Conservation (phyloP, 139 green algal species). For the Limnomonas spitsbergensis region DNA sequence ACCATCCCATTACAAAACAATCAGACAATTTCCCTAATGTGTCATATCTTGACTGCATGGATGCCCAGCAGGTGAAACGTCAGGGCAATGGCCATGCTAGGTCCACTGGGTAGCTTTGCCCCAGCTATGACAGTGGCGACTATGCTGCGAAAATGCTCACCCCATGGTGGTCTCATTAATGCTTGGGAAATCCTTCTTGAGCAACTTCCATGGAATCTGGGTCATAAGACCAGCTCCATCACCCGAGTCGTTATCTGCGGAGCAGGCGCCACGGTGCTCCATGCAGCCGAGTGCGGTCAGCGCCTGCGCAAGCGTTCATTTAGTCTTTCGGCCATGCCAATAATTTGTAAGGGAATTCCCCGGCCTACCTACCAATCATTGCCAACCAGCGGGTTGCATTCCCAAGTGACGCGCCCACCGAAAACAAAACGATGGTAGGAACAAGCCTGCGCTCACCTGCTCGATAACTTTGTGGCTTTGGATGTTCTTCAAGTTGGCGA, state of each 20-base stretch:
- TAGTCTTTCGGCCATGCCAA: not conserved
- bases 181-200: conserved; percentile 71
- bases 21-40: no score
- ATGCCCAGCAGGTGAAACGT: no score
- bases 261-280: conserved; percentile 98
- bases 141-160: conserved; percentile 34
- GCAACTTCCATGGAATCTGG: conserved; percentile 91
- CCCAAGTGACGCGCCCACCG: no score
- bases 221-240: conserved; percentile 98
- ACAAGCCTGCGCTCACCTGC: conserved; percentile 77
- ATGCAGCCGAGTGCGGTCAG: conserved; percentile 94
- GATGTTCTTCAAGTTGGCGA: conserved; percentile 88
- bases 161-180: conserved; percentile 66
- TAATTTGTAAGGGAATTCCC: not conserved
- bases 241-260: conserved; percentile 92
- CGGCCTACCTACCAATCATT: not conserved
- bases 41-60: no score
- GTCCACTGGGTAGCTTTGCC: no score
- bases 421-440: no score
- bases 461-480: conserved; percentile 85
- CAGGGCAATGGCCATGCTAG: no score
- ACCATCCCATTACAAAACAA: no score
- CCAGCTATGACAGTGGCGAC: no score
- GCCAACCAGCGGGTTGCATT: no score
- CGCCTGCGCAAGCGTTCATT: conserved; percentile 55